A percentile compares a stretch with the other conserved stretches of the same genome.
These are phyloP conservation scores for Mycena filopes DNA, from an alignment of 768 basidiomycete species.

Conservation along the genomic window DNA sequence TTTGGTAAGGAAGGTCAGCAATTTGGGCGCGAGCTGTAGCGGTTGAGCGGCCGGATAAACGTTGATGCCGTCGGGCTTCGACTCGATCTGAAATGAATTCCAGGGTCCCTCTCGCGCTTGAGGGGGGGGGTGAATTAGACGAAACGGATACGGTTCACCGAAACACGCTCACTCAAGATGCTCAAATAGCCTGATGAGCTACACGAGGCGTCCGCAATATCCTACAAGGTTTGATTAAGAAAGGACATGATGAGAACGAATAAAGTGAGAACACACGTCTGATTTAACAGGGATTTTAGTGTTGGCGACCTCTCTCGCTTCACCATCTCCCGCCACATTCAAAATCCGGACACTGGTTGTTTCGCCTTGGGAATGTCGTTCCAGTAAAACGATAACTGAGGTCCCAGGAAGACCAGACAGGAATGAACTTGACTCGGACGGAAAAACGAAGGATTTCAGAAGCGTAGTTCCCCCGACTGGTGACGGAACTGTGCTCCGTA, in stretches of 20 bases:
- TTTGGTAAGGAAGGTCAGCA: constrained; percentile 34
- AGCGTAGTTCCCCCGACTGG: constrained; percentile 24
- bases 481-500: constrained; percentile 36
- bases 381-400: constrained; percentile 40
- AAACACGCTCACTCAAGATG: constrained; percentile 55
- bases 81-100: constrained; percentile 47
- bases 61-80: constrained; percentile 36
- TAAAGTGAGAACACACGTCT: constrained; percentile 40
- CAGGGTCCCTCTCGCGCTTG: constrained; percentile 27
- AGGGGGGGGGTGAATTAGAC: background rate
- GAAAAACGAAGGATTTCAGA: constrained; percentile 43
- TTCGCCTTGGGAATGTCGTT: constrained; percentile 38
- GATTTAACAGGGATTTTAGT: constrained; percentile 42
- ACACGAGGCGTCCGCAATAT: constrained; percentile 52
- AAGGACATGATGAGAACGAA: background rate
- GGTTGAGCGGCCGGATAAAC: constrained; percentile 39
- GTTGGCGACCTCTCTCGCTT: constrained; percentile 43
- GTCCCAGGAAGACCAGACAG: constrained; percentile 34
- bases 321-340: constrained; percentile 43
- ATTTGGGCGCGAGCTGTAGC: constrained; percentile 36
- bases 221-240: constrained; percentile 41
- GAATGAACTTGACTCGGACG: constrained; percentile 44
- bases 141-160: background rate
- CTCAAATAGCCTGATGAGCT: constrained; percentile 61
- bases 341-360: constrained; percentile 44